phyloP scores from a whole-genome alignment of 768 basidiomycete species.

The Guyanaporus albipodus region DNA sequence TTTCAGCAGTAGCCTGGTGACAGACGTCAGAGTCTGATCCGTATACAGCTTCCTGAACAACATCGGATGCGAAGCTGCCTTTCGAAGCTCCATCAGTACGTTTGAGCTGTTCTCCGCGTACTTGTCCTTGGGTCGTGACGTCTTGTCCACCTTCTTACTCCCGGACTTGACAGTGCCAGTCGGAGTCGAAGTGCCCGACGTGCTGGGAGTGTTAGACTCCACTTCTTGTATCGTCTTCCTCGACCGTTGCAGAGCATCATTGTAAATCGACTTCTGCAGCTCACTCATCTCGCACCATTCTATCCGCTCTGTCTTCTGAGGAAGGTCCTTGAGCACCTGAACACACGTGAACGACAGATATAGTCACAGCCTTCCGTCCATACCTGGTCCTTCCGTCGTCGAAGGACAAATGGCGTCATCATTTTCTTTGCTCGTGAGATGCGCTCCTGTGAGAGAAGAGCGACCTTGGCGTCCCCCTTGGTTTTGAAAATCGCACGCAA shows the following conservation, averaged over 20 bases:
- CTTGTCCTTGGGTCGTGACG: conserved; percentile 55
- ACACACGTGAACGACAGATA: background rate
- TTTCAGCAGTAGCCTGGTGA: conserved; percentile 81
- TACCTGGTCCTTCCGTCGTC: conserved; percentile 94
- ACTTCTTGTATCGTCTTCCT: conserved; percentile 70
- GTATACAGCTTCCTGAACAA: conserved; percentile 85
- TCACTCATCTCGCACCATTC: conserved; percentile 94
- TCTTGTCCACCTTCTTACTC: conserved; percentile 32
- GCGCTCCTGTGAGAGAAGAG: conserved; percentile 86
- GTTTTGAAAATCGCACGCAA: conserved; percentile 96
- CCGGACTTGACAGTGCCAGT: conserved; percentile 23
- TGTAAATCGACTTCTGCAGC: conserved; percentile 79
- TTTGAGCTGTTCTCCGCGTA: conserved; percentile 84
- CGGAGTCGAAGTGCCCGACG: conserved; percentile 33
- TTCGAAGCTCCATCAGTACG: conserved; percentile 95
- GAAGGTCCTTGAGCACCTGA: conserved; percentile 89
- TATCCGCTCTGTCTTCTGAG: conserved; percentile 87
- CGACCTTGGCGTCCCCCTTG: conserved; percentile 86
- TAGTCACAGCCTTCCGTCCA: conserved; percentile 8
- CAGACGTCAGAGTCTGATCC: conserved; percentile 65
- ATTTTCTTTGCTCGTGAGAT: conserved; percentile 96
- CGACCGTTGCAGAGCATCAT: conserved; percentile 79
- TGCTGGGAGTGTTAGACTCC: conserved; percentile 21
- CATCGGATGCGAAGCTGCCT: conserved; percentile 96
- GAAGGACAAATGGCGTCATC: conserved; percentile 98